Evolutionary conservation across 2,329 filamentous ascomycete species (phyloP), one percentile per base, ranked within the genome.

Genomic region (Acephala macrosclerotiorum): DNA sequence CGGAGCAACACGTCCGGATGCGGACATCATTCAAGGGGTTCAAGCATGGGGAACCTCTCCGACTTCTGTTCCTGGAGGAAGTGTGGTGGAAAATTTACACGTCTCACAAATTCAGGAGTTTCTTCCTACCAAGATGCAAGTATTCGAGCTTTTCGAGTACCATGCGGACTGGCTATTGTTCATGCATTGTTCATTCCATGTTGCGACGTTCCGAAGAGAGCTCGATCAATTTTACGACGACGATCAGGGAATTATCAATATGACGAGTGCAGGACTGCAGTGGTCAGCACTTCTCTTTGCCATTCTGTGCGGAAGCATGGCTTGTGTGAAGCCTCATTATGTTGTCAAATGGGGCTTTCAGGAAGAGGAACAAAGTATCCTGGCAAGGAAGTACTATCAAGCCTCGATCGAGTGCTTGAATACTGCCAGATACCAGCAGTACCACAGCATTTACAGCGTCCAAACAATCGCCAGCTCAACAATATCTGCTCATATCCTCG

Each of bases 401-500:
- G 81, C 82, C 16, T 75, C 79, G 0, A 74, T 83, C 0, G 77
- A 79, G 0, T 83, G 80, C 68, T 73, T 85, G 1, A 80, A 83
- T 42, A 73, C 79, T 4, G 82, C 80, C 2, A 79, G 82, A 58
- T 85, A 80, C 66, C 82, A 80, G 59, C 78, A 79, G 42, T 73
- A 75, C 49, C 79, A 81, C 66, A 79, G 79, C 14, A 75, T 82
- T 1, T 77, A 80, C 55, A 78, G 80, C 0, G 76, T 84, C 3
- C 79, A 84, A 69, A 79, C 82, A 3, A 82, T 85, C 45, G 75
- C 80, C 11, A 81, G 79, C 1, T 73, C 83, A 35, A 83, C 83
- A n/a, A 80, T 82, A 2, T 80, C 80, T 9, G 82, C 82, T 9
- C 83, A 85, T 71, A 73, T 83, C 18, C 76, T 84, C 0, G 83